Percentiles rank a stretch among this genome's conserved stretches.
phyloP scores from a whole-genome alignment of 192 early-diverging fungal genomes.

The Coemansia sp. region DNA sequence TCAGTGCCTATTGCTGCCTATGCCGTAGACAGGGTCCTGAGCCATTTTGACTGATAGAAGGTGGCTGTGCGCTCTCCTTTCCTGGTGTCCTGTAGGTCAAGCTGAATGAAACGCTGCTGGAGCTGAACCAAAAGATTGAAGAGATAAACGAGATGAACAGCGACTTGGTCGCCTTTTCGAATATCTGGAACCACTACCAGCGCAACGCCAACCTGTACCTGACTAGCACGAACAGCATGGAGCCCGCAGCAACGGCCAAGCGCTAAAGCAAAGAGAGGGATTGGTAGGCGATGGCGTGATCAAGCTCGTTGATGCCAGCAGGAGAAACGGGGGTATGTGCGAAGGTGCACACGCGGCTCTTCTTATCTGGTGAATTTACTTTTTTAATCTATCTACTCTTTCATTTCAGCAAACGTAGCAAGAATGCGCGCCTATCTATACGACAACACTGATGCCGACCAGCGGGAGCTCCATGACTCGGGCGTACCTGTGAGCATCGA shows the following conservation, averaged over 20 bases:
- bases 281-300: not conserved
- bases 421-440: constrained; percentile 80
- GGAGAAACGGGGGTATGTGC: not conserved
- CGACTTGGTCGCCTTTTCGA: constrained; percentile 55
- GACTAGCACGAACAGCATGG: constrained; percentile 47
- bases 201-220: constrained; percentile 53
- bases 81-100: constrained; percentile 21
- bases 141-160: constrained; percentile 58
- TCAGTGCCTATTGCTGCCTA: too few relatives aligned
- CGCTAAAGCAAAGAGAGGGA: not conserved
- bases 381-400: not conserved
- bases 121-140: constrained; percentile 56
- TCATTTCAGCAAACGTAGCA: too few relatives aligned
- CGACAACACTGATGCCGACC: constrained; percentile 70
- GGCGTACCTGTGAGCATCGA: constrained; percentile 63
- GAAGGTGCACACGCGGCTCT: not conserved
- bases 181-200: constrained; percentile 58
- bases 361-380: constrained; percentile 1
- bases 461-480: constrained; percentile 81
- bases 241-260: constrained; percentile 11
- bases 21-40: too few relatives aligned
- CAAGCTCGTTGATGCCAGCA: not conserved
- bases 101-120: constrained; percentile 52
- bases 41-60: not conserved
- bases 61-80: not conserved